Percentiles rank a stretch among this genome's conserved stretches.
Conservation (phyloP, 1,284 basidiomycete species). For the Schizophyllum commune region DNA sequence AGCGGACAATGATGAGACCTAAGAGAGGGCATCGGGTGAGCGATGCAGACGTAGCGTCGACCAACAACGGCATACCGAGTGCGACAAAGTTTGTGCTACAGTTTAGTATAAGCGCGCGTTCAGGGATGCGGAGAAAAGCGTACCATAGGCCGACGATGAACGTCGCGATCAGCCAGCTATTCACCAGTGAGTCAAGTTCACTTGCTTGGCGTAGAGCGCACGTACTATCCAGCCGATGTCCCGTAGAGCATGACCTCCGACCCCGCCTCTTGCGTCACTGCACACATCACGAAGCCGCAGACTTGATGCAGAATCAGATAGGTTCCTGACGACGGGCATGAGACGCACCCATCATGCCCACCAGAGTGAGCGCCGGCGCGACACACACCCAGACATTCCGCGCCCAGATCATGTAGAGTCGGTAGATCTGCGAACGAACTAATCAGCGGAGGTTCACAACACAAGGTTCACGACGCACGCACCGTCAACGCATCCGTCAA, state of each 20-base stretch:
- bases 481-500: conserved; percentile 1
- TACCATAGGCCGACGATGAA: neutral
- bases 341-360: neutral
- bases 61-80: neutral
- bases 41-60: neutral
- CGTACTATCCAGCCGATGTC: neutral
- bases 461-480: too few relatives aligned
- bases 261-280: neutral
- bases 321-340: too few relatives aligned
- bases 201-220: neutral
- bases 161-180: neutral
- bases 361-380: conserved; percentile 1
- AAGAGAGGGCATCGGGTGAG: neutral
- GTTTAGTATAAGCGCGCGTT: neutral
- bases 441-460: too few relatives aligned
- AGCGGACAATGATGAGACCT: neutral
- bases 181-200: neutral
- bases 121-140: neutral
- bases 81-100: neutral
- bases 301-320: neutral
- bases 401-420: conserved; percentile 4
- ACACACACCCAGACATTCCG: neutral
- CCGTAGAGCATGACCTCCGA: neutral
- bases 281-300: conserved; percentile 4
- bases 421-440: conserved; percentile 5